Percentiles rank a stretch among this genome's conserved stretches.
phyloP scores from a whole-genome alignment of 768 basidiomycete species.

The Termitomyces titanicus region DNA sequence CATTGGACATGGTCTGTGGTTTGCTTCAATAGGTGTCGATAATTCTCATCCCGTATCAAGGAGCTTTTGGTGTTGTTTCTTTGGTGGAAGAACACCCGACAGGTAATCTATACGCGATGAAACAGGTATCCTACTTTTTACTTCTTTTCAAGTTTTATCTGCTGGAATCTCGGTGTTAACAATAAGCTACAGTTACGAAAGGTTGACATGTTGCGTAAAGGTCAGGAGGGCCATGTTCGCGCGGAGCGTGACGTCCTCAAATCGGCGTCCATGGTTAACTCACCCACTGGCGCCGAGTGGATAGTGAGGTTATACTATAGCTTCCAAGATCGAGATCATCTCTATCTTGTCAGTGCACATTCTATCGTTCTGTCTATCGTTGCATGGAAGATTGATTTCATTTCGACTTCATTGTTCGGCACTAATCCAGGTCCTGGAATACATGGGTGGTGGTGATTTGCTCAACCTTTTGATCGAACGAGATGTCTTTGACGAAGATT shows the following conservation, averaged over 20 bases:
- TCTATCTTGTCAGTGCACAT: conserved; percentile 80
- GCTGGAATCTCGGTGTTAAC: conserved; percentile 16
- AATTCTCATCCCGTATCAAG: conserved; percentile 5
- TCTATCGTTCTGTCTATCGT: conserved; percentile 24
- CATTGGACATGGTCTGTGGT: conserved; percentile 79
- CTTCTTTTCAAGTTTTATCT: background rate
- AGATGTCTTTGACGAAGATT: conserved; percentile 87
- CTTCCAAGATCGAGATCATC: conserved; percentile 92
- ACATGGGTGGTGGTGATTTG: conserved; percentile 95
- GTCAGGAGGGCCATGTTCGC: conserved; percentile 95
- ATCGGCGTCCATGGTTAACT: conserved; percentile 78
- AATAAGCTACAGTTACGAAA: conserved; percentile 61
- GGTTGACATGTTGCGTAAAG: conserved; percentile 91
- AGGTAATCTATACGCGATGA: conserved; percentile 91
- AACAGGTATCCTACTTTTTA: conserved; percentile 59
- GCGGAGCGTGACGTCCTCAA: conserved; percentile 94
- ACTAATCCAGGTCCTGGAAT: conserved; percentile 73
- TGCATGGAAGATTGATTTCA: conserved; percentile 29
- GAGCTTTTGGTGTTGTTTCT: conserved; percentile 84
- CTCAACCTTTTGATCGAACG: conserved; percentile 93
- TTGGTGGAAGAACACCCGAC: conserved; percentile 81
- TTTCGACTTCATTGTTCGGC: conserved; percentile 52
- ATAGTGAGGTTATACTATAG: conserved; percentile 92
- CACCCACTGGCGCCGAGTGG: conserved; percentile 81
- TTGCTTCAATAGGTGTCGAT: conserved; percentile 11